phyloP scores from a whole-genome alignment of 345 rosid genomes.

The Moricandia moricandioides region DNA sequence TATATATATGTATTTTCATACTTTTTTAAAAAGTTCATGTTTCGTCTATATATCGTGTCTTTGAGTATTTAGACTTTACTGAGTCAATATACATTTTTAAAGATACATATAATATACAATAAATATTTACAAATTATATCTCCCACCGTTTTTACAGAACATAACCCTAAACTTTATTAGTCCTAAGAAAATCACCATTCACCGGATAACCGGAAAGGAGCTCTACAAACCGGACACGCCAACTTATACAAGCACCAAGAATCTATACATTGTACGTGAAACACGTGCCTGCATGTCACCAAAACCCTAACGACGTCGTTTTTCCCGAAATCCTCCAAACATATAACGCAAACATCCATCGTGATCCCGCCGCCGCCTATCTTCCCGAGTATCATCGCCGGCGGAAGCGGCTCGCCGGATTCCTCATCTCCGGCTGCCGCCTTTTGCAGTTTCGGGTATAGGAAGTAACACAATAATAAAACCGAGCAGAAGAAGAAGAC shows the following conservation, averaged over 20 bases:
- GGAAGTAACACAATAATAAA: constrained; percentile 4
- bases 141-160: neutral
- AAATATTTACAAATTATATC: neutral
- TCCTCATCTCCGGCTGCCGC: constrained; percentile 17
- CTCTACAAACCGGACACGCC: constrained; percentile 41
- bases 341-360: constrained; percentile 23
- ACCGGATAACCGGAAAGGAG: constrained; percentile 29
- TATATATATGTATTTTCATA: too few relatives aligned
- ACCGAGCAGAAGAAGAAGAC: constrained; percentile 3
- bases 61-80: too few relatives aligned
- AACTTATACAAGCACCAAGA: constrained; percentile 36
- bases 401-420: constrained; percentile 15
- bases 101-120: too few relatives aligned
- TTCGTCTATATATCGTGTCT: too few relatives aligned
- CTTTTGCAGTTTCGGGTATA: constrained; percentile 16
- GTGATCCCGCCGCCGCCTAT: constrained; percentile 4
- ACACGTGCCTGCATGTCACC: constrained; percentile 21
- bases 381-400: neutral
- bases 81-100: too few relatives aligned
- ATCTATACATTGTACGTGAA: constrained; percentile 29
- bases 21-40: too few relatives aligned
- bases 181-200: neutral
- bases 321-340: neutral
- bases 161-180: neutral
- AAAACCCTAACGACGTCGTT: constrained; percentile 16